Conservation (phyloP, 2,329 filamentous ascomycete genomes). For the Pseudocercospora crystallina region DNA sequence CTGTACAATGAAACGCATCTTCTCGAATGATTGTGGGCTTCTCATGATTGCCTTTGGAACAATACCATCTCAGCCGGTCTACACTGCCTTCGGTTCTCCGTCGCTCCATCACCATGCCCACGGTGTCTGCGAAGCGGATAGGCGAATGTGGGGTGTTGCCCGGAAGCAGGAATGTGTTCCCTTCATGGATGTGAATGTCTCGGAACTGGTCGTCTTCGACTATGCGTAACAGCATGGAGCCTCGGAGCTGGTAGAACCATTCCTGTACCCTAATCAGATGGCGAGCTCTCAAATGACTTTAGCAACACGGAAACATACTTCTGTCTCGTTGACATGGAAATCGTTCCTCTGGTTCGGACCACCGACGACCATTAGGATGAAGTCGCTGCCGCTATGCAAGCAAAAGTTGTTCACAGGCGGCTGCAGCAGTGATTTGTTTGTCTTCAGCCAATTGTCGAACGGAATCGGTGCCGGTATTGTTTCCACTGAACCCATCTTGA, state of each 20-base stretch:
- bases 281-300: too few relatives aligned
- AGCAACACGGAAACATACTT: too few relatives aligned
- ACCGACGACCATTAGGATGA: constrained; percentile 92
- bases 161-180: constrained; percentile 89
- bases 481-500: constrained; percentile 6
- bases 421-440: constrained; percentile 86
- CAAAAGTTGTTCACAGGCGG: constrained; percentile 97
- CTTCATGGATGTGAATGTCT: constrained; percentile 86
- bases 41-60: constrained; percentile 58
- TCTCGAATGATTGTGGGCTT: constrained; percentile 66
- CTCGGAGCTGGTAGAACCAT: constrained; percentile 96
- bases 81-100: constrained; percentile 67
- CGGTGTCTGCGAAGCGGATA: constrained; percentile 85
- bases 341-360: constrained; percentile 93
- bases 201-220: constrained; percentile 71
- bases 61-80: constrained; percentile 91
- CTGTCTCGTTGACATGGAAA: constrained; percentile 95
- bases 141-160: constrained; percentile 91
- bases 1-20: constrained; percentile 80
- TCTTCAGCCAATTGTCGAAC: constrained; percentile 60
- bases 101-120: constrained; percentile 92
- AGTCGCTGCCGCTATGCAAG: constrained; percentile 83
- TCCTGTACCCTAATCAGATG: too few relatives aligned
- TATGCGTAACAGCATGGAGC: constrained; percentile 89
- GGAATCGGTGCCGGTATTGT: constrained; percentile 12